Evolutionary conservation across 148 eudicot genomes (phyloP).

Genomic region (Amaranthus palmeri): DNA sequence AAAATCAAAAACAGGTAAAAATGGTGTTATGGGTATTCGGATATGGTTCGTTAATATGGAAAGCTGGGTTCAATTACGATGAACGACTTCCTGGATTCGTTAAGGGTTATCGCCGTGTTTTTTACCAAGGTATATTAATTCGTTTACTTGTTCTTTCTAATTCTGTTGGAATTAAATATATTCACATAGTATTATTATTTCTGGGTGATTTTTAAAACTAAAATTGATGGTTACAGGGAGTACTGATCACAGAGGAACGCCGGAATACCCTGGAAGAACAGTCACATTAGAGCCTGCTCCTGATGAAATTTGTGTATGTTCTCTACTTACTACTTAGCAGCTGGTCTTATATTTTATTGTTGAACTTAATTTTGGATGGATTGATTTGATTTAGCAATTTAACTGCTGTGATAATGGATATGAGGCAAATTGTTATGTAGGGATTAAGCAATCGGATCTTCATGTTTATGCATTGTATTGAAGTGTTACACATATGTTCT

Average conservation of each 20-base stretch:
- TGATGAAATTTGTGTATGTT: conserved; percentile 73
- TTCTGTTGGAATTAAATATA: neutral
- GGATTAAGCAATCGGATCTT: neutral
- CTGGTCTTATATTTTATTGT: neutral
- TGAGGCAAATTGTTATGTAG: neutral
- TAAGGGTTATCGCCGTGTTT: conserved; percentile 84
- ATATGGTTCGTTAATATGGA: conserved; percentile 94
- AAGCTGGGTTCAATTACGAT: conserved; percentile 79
- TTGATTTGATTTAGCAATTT: neutral
- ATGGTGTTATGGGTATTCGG: conserved; percentile 97
- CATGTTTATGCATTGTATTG: neutral
- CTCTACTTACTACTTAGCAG: neutral
- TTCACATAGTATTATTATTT: neutral
- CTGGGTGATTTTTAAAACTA: neutral
- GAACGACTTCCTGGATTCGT: conserved; percentile 80
- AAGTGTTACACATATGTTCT: neutral
- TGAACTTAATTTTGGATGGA: neutral
- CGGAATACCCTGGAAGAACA: conserved; percentile 86
- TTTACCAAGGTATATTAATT: conserved; percentile 60
- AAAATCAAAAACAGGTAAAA: neutral
- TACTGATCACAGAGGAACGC: conserved; percentile 97
- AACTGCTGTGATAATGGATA: neutral
- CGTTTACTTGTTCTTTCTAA: neutral
- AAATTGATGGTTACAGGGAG: conserved; percentile 50
- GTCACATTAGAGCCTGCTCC: conserved; percentile 87